Evolutionary conservation across 2,329 filamentous ascomycete genomes (phyloP).

Genomic region (Colletotrichum viniferum): DNA sequence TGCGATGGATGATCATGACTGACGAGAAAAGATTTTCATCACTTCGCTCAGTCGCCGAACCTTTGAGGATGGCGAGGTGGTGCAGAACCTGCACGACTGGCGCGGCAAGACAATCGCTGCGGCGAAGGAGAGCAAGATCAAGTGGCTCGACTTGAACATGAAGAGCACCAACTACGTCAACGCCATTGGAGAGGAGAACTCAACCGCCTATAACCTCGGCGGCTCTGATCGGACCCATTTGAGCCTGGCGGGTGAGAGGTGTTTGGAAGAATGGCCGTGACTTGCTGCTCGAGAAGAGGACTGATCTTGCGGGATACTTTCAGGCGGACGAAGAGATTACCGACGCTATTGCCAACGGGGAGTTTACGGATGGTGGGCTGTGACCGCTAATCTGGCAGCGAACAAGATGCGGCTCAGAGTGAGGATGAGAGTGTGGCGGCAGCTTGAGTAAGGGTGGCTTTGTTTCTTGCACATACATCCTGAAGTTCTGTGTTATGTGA

Average conservation of each 20-base stretch:
- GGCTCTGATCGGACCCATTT: constrained; percentile 60
- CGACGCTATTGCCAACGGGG: constrained; percentile 32
- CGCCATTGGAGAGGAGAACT: constrained; percentile 50
- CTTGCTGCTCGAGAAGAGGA: constrained; percentile 39
- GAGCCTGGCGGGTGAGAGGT: constrained; percentile 56
- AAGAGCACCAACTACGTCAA: constrained; percentile 56
- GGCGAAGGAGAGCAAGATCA: constrained; percentile 40
- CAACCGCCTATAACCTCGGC: constrained; percentile 50
- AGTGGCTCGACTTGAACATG: constrained; percentile 54
- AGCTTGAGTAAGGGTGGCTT: fast-evolving
- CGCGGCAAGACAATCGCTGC: constrained; percentile 50
- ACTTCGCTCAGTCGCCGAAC: constrained; percentile 59
- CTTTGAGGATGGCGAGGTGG: constrained; percentile 46
- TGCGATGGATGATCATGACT: not conserved
- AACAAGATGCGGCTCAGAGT: fast-evolving
- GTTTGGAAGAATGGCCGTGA: constrained; percentile 64
- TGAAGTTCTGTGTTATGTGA: not conserved
- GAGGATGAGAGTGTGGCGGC: fast-evolving
- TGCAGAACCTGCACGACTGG: constrained; percentile 51
- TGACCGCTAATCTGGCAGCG: not conserved
- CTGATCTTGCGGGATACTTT: constrained; percentile 28
- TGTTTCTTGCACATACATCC: not conserved
- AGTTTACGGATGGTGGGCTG: constrained; percentile 27
- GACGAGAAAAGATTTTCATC: constrained; percentile 45
- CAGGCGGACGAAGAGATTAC: constrained; percentile 33